Conservation (phyloP, 192 early-diverging fungal genomes). For the Coemansia guatemalensis region DNA sequence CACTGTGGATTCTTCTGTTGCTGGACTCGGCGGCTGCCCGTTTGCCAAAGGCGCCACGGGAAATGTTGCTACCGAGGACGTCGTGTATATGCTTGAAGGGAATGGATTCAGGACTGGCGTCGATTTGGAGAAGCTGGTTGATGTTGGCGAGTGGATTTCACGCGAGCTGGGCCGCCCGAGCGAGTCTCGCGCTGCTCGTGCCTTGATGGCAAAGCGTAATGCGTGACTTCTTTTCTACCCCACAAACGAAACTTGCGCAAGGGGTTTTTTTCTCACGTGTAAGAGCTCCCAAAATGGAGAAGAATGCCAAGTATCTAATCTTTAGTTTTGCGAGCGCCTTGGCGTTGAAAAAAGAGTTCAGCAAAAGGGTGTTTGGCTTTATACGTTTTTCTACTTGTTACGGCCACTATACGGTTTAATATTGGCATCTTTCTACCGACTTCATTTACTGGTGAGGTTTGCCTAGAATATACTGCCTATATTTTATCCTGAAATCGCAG, state of each 20-base stretch:
- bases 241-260: not conserved
- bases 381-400: too few relatives aligned
- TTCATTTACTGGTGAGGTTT: too few relatives aligned
- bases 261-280: not conserved
- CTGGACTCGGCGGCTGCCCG: conserved; percentile 94
- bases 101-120: conserved; percentile 81
- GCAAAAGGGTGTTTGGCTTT: too few relatives aligned
- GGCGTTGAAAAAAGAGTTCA: too few relatives aligned
- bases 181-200: conserved; percentile 49
- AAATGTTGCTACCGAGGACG: conserved; percentile 96
- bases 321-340: too few relatives aligned
- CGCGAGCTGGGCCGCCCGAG: conserved; percentile 70
- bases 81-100: conserved; percentile 89
- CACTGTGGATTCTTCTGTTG: conserved; percentile 91
- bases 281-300: conserved; percentile 1
- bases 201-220: conserved; percentile 35
- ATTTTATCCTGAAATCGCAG: too few relatives aligned
- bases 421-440: too few relatives aligned
- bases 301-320: too few relatives aligned
- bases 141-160: conserved; percentile 88
- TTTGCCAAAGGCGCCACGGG: conserved; percentile 95
- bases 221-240: not conserved
- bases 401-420: too few relatives aligned
- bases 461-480: too few relatives aligned
- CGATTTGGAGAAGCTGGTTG: conserved; percentile 69